phyloP scores from a whole-genome alignment of 169 alveolate species.

The Ichthyophthirius multifiliis region DNA sequence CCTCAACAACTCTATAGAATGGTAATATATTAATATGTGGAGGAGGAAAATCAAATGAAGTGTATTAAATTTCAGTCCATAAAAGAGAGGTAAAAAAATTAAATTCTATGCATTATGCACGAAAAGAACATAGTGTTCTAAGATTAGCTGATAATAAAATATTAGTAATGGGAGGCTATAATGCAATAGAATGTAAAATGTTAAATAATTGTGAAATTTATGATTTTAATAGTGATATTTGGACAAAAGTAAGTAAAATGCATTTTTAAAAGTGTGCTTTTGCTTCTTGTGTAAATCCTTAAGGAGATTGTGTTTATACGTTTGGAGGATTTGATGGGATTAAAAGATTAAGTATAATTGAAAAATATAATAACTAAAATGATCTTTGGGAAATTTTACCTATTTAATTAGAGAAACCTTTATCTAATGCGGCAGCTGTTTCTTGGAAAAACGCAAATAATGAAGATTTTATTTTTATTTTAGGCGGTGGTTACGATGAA shows the following conservation, averaged over 20 bases:
- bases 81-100: neutral
- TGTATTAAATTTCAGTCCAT: neutral
- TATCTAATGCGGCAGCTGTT: neutral
- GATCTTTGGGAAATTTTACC: neutral
- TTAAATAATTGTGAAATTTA: neutral
- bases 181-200: neutral
- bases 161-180: neutral
- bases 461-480: neutral
- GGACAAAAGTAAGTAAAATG: neutral
- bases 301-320: neutral
- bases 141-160: neutral
- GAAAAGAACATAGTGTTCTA: neutral
- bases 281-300: neutral
- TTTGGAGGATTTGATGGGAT: neutral
- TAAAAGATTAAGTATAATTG: neutral
- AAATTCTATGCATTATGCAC: neutral
- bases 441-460: neutral
- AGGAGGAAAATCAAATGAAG: neutral
- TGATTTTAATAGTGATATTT: neutral
- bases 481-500: constrained; percentile 6
- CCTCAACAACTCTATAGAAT: neutral
- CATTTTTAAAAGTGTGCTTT: neutral
- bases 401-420: neutral
- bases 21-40: neutral
- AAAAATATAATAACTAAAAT: neutral